Evolutionary conservation across 2,329 filamentous ascomycete genomes (phyloP), one percentile per base, ranked within the genome.

Genomic region (Pseudogymnoascus sp.): DNA sequence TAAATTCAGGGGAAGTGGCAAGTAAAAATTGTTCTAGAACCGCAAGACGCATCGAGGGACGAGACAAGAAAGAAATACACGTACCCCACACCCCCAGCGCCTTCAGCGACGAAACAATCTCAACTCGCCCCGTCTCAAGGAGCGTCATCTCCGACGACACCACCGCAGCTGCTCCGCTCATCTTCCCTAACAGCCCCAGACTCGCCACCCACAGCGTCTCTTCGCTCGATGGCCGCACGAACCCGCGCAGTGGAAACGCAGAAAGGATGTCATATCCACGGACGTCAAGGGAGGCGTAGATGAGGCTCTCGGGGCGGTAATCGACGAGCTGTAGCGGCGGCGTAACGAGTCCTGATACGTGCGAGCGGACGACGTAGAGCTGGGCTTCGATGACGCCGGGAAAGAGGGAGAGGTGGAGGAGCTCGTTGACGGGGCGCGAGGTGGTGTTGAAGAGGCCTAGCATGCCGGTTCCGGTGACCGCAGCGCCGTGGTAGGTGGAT

Each of bases 371-470:
- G 2, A 96, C 76, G 68, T 96, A 97, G 41, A 80, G 72, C 66
- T 76, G 76, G 7, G 75, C 80, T 41, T 72, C 67, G 31, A 85
- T 75, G 0, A 89, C 82, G 2, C 92, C 92, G 0, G 90, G 87
- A 71, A 97, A 95, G 52, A 83, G 81, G 1, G 79, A 78, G 1
- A 97, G 76, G 0, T 86, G 81, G 26, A 96, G 76, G 16, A 96
- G 75, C 66, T 93, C 90, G 0, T 82, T 83, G 12, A 91, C 71
- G 2, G 81, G 75, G 1, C 80, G 78, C 3, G 82, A 76, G 1
- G 84, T 85, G 63, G 92, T 82, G 69, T 97, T 97, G 79, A 97
- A 97, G 2, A 95, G 74, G 0, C 89, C 92, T 1, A 97, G 74
- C 10, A 97, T 88, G 0, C 88, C 85, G 2, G 86, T 89, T 6